phyloP scores from a whole-genome alignment of 495 filamentous ascomycete genomes.

The Xylaria scruposa region DNA sequence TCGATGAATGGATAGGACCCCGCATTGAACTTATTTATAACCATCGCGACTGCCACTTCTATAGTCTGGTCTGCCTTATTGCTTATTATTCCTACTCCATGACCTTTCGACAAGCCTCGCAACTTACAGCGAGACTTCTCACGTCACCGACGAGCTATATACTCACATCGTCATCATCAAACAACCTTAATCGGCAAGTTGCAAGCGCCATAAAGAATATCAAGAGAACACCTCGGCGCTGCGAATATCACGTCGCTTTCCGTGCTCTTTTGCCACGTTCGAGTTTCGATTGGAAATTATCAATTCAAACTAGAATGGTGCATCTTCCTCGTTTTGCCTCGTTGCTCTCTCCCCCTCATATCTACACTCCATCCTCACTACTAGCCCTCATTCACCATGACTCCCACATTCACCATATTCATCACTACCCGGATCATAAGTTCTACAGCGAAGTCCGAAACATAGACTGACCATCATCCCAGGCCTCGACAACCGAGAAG shows the following conservation, averaged over 20 bases:
- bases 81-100: background rate
- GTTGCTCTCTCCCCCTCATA: background rate
- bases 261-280: background rate
- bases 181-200: background rate
- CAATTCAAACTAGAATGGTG: slow-evolving; percentile 18
- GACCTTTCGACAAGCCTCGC: background rate
- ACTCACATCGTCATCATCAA: background rate
- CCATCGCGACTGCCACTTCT: background rate
- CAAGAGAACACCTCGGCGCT: background rate
- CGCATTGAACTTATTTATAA: background rate
- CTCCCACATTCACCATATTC: background rate
- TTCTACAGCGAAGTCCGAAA: background rate
- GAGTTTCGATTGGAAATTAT: background rate
- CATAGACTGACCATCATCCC: slow-evolving; percentile 4
- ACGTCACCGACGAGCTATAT: background rate
- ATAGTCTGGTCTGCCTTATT: background rate
- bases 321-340: background rate
- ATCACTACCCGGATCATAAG: background rate
- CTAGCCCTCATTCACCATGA: background rate
- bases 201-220: background rate
- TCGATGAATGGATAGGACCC: background rate
- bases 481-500: slow-evolving; percentile 42
- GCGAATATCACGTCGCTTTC: background rate
- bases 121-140: background rate
- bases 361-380: background rate